Percentiles rank a stretch among this genome's conserved stretches.
These are phyloP conservation scores for Aegilops longissima DNA, from an alignment of 176 grass and related monocot genomes.

Conservation along the genomic window DNA sequence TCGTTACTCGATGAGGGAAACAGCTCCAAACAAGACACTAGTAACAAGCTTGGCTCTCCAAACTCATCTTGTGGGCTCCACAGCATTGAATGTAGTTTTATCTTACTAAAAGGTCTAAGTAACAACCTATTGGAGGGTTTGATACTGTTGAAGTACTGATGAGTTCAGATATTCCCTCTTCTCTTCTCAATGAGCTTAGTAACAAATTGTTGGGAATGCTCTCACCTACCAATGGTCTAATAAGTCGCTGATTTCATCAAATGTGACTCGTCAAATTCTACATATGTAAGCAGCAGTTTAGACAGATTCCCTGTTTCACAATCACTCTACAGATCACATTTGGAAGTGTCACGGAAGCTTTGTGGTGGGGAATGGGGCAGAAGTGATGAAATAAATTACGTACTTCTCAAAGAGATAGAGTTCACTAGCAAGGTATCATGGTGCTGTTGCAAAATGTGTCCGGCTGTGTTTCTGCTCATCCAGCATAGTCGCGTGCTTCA, in stretches of 20 bases:
- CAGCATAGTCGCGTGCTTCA: neutral
- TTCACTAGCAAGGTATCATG: neutral
- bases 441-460: neutral
- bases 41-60: neutral
- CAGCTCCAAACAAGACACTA: neutral
- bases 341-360: neutral
- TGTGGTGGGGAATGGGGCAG: neutral
- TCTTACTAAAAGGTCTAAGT: neutral
- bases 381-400: neutral
- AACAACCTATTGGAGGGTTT: neutral
- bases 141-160: neutral
- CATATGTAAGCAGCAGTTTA: neutral
- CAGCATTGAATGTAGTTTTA: neutral
- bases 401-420: neutral
- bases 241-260: neutral
- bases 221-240: neutral
- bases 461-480: neutral
- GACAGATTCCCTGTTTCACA: neutral
- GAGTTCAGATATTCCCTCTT: neutral
- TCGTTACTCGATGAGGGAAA: neutral
- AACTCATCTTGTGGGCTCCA: neutral
- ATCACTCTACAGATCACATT: neutral
- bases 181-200: neutral
- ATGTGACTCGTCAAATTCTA: constrained; percentile 1
- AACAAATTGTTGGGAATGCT: neutral